phyloP scores from a whole-genome alignment of 805 yeast genomes.

The Zygosaccharomyces kombuchaensis region DNA sequence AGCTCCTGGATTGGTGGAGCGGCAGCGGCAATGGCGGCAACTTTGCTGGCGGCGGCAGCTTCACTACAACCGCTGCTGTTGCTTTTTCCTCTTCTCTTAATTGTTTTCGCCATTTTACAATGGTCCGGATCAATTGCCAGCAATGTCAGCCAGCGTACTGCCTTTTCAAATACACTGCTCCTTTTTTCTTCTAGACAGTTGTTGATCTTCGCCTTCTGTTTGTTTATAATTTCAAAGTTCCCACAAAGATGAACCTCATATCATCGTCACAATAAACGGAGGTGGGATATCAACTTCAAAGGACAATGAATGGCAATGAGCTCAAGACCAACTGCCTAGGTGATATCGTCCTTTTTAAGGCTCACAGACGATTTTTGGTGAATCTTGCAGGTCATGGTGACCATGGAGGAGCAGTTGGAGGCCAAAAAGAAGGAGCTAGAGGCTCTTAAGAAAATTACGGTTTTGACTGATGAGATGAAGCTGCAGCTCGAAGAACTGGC shows the following conservation, averaged over 20 bases:
- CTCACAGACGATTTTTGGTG: background rate
- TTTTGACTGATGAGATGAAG: conserved; percentile 27
- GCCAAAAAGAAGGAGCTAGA: conserved; percentile 26
- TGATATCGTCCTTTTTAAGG: background rate
- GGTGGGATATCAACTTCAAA: background rate
- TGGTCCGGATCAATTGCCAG: background rate
- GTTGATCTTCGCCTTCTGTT: conserved; percentile 2
- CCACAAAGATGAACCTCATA: conserved; percentile 1
- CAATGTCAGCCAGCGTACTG: background rate
- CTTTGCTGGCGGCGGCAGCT: conserved; percentile 6
- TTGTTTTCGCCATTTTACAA: conserved; percentile 13
- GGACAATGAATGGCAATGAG: background rate
- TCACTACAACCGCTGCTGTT: conserved; percentile 5
- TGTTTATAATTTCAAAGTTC: conserved; percentile 1
- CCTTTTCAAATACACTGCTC: background rate
- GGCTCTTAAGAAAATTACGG: conserved; percentile 25
- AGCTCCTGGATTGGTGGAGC: conserved; percentile 28
- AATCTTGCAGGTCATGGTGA: conserved; percentile 4
- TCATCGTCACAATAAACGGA: background rate
- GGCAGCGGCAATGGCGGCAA: background rate
- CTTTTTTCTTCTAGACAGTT: background rate
- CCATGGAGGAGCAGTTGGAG: conserved; percentile 17
- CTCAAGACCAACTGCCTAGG: background rate
- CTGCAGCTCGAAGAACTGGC: conserved; percentile 27
- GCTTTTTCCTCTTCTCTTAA: conserved; percentile 8